Evolutionary conservation across 768 basidiomycete species (phyloP).

Genomic region (Coprinopsis strossmayeri): DNA sequence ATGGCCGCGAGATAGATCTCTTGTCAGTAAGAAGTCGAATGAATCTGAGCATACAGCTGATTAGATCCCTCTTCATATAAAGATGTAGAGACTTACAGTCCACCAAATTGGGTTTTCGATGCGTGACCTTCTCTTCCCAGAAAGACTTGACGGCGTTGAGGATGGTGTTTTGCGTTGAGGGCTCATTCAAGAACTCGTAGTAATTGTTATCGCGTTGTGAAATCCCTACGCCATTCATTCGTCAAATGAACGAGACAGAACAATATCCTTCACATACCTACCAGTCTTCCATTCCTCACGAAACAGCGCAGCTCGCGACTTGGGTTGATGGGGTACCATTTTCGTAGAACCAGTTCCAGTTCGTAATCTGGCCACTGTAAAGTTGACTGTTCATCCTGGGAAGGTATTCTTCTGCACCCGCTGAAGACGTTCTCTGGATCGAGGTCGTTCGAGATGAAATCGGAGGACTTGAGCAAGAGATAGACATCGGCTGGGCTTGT

Average conservation of each 20-base stretch:
- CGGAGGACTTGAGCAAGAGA: slow-evolving; percentile 86
- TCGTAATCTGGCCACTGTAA: slow-evolving; percentile 36
- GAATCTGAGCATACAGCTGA: slow-evolving; percentile 48
- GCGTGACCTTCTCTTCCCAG: slow-evolving; percentile 64
- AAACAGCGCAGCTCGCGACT: slow-evolving; percentile 90
- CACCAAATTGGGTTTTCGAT: slow-evolving; percentile 46
- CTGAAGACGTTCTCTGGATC: slow-evolving; percentile 56
- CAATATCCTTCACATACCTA: slow-evolving; percentile 47
- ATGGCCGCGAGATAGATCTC: slow-evolving; percentile 69
- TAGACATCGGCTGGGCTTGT: slow-evolving; percentile 87
- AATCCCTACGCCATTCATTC: slow-evolving; percentile 44
- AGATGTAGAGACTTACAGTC: slow-evolving; percentile 52
- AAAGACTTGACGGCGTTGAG: slow-evolving; percentile 43
- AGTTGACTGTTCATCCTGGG: no score
- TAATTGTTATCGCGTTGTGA: slow-evolving; percentile 86
- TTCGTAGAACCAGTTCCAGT: slow-evolving; percentile 81
- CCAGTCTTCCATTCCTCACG: slow-evolving; percentile 59
- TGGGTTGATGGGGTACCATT: slow-evolving; percentile 83
- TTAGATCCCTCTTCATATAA: no score
- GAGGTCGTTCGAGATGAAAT: slow-evolving; percentile 82
- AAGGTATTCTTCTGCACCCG: slow-evolving; percentile 40
- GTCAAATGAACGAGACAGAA: neutral
- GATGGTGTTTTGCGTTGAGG: slow-evolving; percentile 46
- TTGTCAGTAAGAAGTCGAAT: slow-evolving; percentile 84
- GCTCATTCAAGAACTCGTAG: slow-evolving; percentile 81